Percentiles rank a stretch among this genome's conserved stretches.
phyloP scores from a whole-genome alignment of 192 early-diverging fungal genomes.

The Coemansia sp. region DNA sequence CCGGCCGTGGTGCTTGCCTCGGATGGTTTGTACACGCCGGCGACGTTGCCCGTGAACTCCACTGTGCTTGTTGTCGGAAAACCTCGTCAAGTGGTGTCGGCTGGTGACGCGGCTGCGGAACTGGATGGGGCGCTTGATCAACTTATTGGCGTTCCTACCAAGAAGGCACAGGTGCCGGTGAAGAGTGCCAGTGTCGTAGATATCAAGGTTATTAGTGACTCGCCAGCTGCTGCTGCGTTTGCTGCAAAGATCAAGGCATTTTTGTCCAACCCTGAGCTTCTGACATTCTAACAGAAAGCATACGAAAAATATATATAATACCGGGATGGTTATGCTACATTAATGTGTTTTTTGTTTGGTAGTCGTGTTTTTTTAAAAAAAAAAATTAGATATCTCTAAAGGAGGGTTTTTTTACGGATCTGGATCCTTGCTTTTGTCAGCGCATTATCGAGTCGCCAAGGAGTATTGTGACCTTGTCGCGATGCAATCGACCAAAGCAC shows the following conservation, averaged over 20 bases:
- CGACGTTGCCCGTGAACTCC: conserved; percentile 56
- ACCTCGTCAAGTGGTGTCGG: conserved; percentile 28
- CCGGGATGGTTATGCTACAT: not conserved
- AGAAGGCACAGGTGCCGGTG: not conserved
- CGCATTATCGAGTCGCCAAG: too few relatives aligned
- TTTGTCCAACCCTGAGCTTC: conserved; percentile 42
- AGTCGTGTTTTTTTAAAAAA: not conserved
- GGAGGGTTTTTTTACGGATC: too few relatives aligned
- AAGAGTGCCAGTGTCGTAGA: conserved; percentile 16
- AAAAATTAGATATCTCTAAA: too few relatives aligned
- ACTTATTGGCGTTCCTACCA: conserved; percentile 11
- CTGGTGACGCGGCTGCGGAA: conserved; percentile 18
- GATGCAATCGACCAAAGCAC: too few relatives aligned
- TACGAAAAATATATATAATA: too few relatives aligned
- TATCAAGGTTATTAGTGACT: conserved; percentile 28
- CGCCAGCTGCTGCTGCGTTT: conserved; percentile 25
- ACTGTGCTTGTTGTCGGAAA: conserved; percentile 66
- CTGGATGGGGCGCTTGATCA: conserved; percentile 35
- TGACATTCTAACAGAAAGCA: conserved; percentile 19
- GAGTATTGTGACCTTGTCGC: too few relatives aligned
- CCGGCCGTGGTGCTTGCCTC: conserved; percentile 29
- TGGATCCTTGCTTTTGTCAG: too few relatives aligned
- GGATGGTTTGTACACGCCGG: conserved; percentile 53
- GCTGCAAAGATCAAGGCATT: conserved; percentile 41
- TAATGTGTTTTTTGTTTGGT: not conserved